These are phyloP conservation scores for Amoeboaphelidium protococcarum DNA, from an alignment of 371 early-diverging fungal genomes.

Conservation along the genomic window DNA sequence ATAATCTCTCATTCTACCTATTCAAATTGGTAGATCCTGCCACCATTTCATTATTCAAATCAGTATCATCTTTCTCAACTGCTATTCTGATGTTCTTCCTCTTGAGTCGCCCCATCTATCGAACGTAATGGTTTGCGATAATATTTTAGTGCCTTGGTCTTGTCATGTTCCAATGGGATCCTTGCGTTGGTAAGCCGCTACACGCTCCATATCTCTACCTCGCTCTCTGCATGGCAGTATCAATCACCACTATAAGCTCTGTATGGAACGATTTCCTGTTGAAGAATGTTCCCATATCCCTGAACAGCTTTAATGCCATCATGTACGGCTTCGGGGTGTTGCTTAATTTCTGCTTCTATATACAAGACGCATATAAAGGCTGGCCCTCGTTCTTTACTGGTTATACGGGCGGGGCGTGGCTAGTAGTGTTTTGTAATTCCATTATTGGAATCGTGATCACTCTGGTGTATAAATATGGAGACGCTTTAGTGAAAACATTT, in stretches of 20 bases:
- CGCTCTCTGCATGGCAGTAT: background rate
- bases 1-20: background rate
- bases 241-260: background rate
- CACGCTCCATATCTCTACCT: background rate
- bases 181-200: background rate
- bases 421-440: background rate
- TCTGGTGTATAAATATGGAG: background rate
- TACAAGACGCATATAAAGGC: background rate
- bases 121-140: background rate
- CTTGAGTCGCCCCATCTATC: background rate
- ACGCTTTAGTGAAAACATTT: background rate
- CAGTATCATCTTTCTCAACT: background rate
- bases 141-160: background rate
- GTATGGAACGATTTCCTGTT: background rate
- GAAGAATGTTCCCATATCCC: background rate
- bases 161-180: background rate
- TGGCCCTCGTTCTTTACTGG: background rate
- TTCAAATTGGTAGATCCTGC: background rate
- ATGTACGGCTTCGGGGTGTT: background rate
- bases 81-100: background rate
- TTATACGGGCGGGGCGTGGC: background rate
- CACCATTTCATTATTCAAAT: background rate
- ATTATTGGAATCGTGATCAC: background rate
- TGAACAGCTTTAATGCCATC: background rate
- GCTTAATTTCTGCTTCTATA: background rate